Conservation (phyloP, 225 moss, liverwort and hornwort genomes). For the Bryoerythrophyllum caledonicum region DNA sequence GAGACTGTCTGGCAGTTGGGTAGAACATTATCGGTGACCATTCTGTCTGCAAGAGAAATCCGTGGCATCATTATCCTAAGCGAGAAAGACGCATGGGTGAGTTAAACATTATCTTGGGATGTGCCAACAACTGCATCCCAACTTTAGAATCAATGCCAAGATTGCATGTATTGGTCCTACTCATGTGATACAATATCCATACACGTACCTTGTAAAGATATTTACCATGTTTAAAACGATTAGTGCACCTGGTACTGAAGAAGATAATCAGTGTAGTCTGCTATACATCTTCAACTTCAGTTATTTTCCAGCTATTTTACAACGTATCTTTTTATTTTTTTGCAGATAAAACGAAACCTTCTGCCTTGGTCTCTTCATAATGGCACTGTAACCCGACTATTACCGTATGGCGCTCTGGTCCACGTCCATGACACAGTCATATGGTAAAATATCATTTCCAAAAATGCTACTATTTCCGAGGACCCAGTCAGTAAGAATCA, state of each 20-base stretch:
- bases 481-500: not conserved
- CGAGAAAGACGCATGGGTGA: conserved; percentile 42
- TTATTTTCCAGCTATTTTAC: not conserved
- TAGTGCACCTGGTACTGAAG: not conserved
- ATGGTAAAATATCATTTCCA: conserved; percentile 16
- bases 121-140: not conserved
- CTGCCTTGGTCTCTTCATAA: conserved; percentile 30
- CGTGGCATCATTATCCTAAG: conserved; percentile 31
- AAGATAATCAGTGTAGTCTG: too few relatives aligned
- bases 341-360: conserved; percentile 29
- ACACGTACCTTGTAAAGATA: too few relatives aligned
- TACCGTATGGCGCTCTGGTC: conserved; percentile 31
- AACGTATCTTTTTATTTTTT: not conserved
- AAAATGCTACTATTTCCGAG: not conserved
- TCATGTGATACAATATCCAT: too few relatives aligned
- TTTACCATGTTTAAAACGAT: too few relatives aligned
- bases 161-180: too few relatives aligned
- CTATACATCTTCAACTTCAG: too few relatives aligned
- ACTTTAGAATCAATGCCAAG: not conserved
- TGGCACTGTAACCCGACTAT: conserved; percentile 32
- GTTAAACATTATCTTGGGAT: not conserved
- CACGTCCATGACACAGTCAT: conserved; percentile 27
- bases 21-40: conserved; percentile 23
- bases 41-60: conserved; percentile 27
- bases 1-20: conserved; percentile 26